Evolutionary conservation across 495 filamentous ascomycete genomes (phyloP).

Genomic region (Delitschia confertaspora): DNA sequence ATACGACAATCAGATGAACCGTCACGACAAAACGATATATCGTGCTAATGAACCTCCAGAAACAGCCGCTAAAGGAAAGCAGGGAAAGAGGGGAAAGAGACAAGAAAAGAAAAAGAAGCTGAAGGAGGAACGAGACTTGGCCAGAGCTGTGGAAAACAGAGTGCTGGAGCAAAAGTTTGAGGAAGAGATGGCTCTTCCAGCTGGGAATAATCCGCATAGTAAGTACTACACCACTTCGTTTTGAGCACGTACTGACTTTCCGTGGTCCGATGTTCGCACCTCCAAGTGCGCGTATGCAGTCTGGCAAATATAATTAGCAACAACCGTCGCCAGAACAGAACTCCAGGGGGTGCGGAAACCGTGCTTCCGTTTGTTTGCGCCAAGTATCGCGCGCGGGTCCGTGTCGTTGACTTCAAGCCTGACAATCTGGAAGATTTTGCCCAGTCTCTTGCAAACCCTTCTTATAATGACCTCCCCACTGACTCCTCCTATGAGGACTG

Average conservation of each 20-base stretch:
- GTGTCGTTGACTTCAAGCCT: conserved; percentile 77
- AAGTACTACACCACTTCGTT: conserved; percentile 13
- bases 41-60: too few species aligned
- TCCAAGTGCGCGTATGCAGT: conserved; percentile 36
- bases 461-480: conserved; percentile 3
- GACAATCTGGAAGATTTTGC: conserved; percentile 65
- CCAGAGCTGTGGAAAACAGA: conserved; percentile 37
- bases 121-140: conserved; percentile 37
- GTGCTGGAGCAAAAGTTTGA: conserved; percentile 19
- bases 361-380: conserved; percentile 61
- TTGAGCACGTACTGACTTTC: conserved; percentile 1
- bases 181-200: conserved; percentile 15
- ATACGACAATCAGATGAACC: conserved; percentile 17
- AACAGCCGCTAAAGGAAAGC: conserved; percentile 23
- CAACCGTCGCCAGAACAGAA: conserved; percentile 33
- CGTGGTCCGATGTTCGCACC: conserved; percentile 29
- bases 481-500: too few species aligned
- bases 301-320: conserved; percentile 45
- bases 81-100: conserved; percentile 35
- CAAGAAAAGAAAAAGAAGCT: conserved; percentile 32
- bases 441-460: conserved; percentile 20
- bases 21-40: too few species aligned
- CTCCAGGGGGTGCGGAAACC: conserved; percentile 38
- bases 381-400: conserved; percentile 58
- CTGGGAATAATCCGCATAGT: conserved; percentile 30